Base-by-base conservation (phyloP, 106 monocot species). In the Allium sativum region DNA sequence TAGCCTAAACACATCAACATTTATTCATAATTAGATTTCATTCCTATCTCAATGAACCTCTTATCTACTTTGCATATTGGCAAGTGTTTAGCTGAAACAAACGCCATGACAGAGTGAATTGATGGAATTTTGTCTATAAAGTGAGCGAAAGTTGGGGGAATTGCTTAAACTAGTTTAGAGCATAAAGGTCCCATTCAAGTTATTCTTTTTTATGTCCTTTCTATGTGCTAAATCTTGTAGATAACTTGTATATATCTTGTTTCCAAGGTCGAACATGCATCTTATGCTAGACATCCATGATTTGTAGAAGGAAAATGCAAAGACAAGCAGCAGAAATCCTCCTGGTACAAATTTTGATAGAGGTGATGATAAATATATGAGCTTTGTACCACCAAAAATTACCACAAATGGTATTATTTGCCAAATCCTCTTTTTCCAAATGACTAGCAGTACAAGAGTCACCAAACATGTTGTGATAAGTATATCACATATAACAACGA, bases 281-380 rank as follows among this genome's bases (percentile, higher is more conserved):
- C 70, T 62, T 43, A 53, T 86, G 81, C 80, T 78, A 86, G 21
- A 71, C 66, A 6, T 51, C 66, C 85, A 86, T 86, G 44, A 83
- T 72, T 15, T 72, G 16, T 66, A 83, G 66, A 12, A 83, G 59
- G 54, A 78, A 14, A 56, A 21, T 58, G 79, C 20, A 17, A 60
- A 53, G 21, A 18, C 48, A 0, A 72, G 40, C 5, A 72, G 78
- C 1, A 78, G 56, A 45, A 40, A 78, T n/a, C 78, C 78, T 1
- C 78, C 78, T 22, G 68, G 18, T 20, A 48, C 9, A n/a, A 78
- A 72, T 22, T 78, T 78, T 12, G 62, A 78, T 31, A 78, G 72
- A 9, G 63, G 67, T 42, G 78, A 67, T 59, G 78, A 73, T 17
- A 78, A 8, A 42, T 78, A 78, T 9, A 56, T 11, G 19, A 64